These are phyloP conservation scores for Clitopilus hobsonii DNA, from an alignment of 768 basidiomycete genomes.

Conservation along the genomic window DNA sequence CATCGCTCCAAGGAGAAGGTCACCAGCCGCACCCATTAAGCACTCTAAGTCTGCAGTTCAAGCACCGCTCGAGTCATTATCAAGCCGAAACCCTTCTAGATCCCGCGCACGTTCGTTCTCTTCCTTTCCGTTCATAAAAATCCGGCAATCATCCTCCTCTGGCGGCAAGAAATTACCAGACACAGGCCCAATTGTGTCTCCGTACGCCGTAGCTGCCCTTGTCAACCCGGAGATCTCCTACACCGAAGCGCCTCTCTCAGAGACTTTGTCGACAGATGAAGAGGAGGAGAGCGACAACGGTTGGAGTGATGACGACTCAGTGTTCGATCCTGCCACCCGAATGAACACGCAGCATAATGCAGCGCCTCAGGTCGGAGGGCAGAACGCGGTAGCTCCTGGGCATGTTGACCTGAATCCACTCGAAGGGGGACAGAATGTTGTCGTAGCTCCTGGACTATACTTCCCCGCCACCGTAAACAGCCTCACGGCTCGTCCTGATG, in stretches of 20 bases:
- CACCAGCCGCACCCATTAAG: conserved; percentile 40
- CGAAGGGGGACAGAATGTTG: conserved; percentile 89
- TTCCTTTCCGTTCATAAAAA: conserved; percentile 72
- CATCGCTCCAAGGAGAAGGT: conserved; percentile 48
- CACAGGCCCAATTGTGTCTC: conserved; percentile 11
- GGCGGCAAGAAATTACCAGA: not conserved
- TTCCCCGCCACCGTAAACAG: conserved; percentile 70
- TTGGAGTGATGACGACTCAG: conserved; percentile 49
- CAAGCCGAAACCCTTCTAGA: conserved; percentile 38
- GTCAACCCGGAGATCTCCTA: conserved; percentile 51
- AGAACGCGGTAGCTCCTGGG: conserved; percentile 44
- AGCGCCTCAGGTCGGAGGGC: conserved; percentile 17
- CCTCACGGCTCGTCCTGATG: conserved; percentile 25
- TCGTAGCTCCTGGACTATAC: conserved; percentile 79
- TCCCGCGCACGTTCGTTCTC: conserved; percentile 73
- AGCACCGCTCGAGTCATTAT: conserved; percentile 28
- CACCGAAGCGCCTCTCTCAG: conserved; percentile 23
- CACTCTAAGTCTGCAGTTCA: conserved; percentile 47
- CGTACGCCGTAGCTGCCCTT: conserved; percentile 46
- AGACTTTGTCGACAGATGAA: conserved; percentile 34
- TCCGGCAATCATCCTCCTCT: conserved; percentile 33
- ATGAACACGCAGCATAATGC: conserved; percentile 87
- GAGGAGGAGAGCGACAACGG: conserved; percentile 61
- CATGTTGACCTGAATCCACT: conserved; percentile 74
- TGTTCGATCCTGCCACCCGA: conserved; percentile 78